Percentiles rank a stretch among this genome's conserved stretches.
Evolutionary conservation across 2,329 filamentous ascomycete genomes (phyloP).

Genomic region (Aspergillus eucalypticola): DNA sequence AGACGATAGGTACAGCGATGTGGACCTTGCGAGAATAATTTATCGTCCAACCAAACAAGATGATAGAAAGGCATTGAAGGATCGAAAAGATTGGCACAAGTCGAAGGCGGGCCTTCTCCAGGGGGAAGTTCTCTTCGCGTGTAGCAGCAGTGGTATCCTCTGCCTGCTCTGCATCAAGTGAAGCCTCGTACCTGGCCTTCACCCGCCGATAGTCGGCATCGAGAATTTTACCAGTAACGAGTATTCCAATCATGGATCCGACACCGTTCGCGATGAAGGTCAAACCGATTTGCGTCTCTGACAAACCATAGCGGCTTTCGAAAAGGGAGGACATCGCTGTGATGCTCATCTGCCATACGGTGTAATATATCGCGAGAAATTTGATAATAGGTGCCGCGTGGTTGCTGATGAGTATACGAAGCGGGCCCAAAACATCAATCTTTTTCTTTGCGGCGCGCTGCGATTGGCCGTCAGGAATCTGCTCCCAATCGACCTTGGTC

Average conservation of each 20-base stretch:
- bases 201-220: conserved; percentile 53
- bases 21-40: conserved; percentile 44
- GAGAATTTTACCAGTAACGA: conserved; percentile 55
- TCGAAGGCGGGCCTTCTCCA: conserved; percentile 55
- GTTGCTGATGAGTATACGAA: conserved; percentile 51
- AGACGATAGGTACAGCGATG: conserved; percentile 53
- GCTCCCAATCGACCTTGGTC: conserved; percentile 1
- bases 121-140: conserved; percentile 41
- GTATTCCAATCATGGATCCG: conserved; percentile 56
- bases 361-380: conserved; percentile 54
- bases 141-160: neutral
- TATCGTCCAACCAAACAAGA: conserved; percentile 57
- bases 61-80: conserved; percentile 49
- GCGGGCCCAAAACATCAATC: conserved; percentile 49
- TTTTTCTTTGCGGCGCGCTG: conserved; percentile 29
- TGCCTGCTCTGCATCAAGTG: neutral
- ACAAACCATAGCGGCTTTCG: conserved; percentile 44
- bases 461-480: neutral
- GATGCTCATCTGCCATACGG: conserved; percentile 59
- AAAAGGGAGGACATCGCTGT: conserved; percentile 56
- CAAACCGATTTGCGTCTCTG: conserved; percentile 50
- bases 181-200: conserved; percentile 32
- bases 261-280: conserved; percentile 58
- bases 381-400: conserved; percentile 48
- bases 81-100: conserved; percentile 49